Base-by-base conservation (phyloP, 1,284 basidiomycete genomes). In the Exsudoporus floridanus region DNA sequence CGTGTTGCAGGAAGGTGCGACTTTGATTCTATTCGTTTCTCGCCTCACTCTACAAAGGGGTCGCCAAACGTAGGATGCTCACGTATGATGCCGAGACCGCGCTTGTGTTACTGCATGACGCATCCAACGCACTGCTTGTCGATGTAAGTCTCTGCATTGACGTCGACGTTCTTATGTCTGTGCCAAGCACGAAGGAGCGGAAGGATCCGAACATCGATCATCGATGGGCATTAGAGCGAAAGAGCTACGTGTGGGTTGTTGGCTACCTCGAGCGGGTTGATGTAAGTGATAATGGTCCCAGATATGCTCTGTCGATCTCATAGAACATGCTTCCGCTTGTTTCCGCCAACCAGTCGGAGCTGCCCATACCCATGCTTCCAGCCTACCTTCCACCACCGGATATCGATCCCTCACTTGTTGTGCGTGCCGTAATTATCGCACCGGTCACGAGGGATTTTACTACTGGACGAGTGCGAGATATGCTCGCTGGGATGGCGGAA, bases 141-240 rank as follows among this genome's bases (percentile, higher is more conserved):
- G 82, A 86, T 61, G 74, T 74, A 10, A 72, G 75, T 34, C 71
- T 82, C 16, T 81, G 79, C 52, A 56, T 84, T 33, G 74, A 75
- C 58, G 59, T 66, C 1, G 54, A 64, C 7, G 54, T 30, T 5
- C n/a, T 62, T 5, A 47, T 64, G 49, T 64, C 63, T 19, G 52
- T 27, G 46, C 19, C 47, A 16, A 48, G 41, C 44, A 46, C 40
- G 21, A 49, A 25, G 30, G 48, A 37, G 27, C 39, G 39, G 10
- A 66, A 43, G 44, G 53, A 54, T 18, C 50, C 37, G 1, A 53
- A 47, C 13, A 16, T 70, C 56, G 56, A 69, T 64, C 49, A 56
- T 54, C 46, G 58, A 25, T 86, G 84, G 84, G 70, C 76, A 33
- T 66, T 73, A 47, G 81, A 85, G 55, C 72, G 70, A n/a, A 73